Percentiles rank a stretch among this genome's conserved stretches.
Evolutionary conservation across 2,329 filamentous ascomycete genomes (phyloP).

Genomic region (Colletotrichum sidae): DNA sequence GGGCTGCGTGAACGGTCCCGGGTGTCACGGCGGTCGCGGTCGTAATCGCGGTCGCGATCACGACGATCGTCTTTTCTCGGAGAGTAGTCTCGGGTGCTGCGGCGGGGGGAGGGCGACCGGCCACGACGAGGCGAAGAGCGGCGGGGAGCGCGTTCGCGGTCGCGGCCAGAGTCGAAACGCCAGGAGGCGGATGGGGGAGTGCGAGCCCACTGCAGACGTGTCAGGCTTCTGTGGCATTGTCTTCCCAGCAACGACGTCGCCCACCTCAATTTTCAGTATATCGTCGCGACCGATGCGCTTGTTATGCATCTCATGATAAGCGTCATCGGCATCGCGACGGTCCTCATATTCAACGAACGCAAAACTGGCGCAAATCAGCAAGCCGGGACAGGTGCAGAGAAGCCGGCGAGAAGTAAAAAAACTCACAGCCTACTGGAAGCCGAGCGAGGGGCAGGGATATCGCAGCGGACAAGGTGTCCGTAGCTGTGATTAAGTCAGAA

Average conservation of each 20-base stretch:
- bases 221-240: constrained; percentile 16
- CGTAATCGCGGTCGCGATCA: constrained; percentile 82
- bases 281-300: constrained; percentile 97
- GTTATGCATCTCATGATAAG: constrained; percentile 99
- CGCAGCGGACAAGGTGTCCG: constrained; percentile 96
- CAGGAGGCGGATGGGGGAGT: constrained; percentile 98
- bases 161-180: constrained; percentile 94
- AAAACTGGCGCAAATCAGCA: constrained; percentile 67
- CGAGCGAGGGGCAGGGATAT: constrained; percentile 95
- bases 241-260: constrained; percentile 39
- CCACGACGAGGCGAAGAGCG: constrained; percentile 72
- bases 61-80: constrained; percentile 90
- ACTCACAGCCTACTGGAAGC: constrained; percentile 95
- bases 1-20: constrained; percentile 82
- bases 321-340: constrained; percentile 97
- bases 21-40: constrained; percentile 79
- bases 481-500: constrained; percentile 70
- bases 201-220: constrained; percentile 83
- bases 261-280: constrained; percentile 95
- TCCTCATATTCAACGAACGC: constrained; percentile 99
- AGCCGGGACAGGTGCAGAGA: background rate
- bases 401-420: background rate
- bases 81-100: constrained; percentile 82
- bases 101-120: constrained; percentile 83
- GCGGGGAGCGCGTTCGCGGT: constrained; percentile 73